phyloP scores from a whole-genome alignment of 495 filamentous ascomycete species.

The Halenospora varia region DNA sequence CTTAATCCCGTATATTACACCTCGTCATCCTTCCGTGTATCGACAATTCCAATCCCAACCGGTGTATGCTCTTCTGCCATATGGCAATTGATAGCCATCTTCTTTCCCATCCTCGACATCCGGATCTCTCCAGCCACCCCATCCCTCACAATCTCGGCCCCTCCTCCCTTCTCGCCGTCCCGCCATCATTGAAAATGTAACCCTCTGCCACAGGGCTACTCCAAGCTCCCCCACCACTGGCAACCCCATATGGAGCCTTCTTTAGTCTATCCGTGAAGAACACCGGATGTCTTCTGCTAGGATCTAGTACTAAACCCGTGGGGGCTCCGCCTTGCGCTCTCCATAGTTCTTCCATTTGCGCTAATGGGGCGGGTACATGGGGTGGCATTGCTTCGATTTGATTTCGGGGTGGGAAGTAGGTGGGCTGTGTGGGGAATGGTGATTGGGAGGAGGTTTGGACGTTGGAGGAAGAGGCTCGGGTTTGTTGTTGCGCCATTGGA shows the following conservation, averaged over 20 bases:
- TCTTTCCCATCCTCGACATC: background rate
- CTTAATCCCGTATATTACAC: no score
- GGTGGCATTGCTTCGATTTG: conserved; percentile 25
- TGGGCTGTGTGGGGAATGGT: background rate
- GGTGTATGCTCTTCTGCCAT: no score
- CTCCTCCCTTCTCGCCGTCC: conserved; percentile 20
- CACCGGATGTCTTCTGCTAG: conserved; percentile 49
- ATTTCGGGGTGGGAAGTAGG: conserved; percentile 7
- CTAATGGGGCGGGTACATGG: background rate
- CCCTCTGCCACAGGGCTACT: conserved; percentile 46
- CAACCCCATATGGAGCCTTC: conserved; percentile 29
- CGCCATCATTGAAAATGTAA: conserved; percentile 46
- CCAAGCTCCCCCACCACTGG: conserved; percentile 19
- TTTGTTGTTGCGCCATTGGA: conserved; percentile 17
- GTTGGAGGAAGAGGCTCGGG: background rate
- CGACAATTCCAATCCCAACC: no score
- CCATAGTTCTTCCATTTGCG: background rate
- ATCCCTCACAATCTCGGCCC: conserved; percentile 36
- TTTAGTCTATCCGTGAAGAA: conserved; percentile 55
- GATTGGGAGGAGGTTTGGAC: background rate
- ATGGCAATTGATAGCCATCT: background rate
- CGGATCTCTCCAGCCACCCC: background rate
- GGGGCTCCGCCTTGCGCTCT: background rate
- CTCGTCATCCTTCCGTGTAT: no score
- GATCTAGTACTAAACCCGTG: conserved; percentile 21